Evolutionary conservation across 148 eudicot species (phyloP), one percentile per base, ranked within the genome.

Genomic region (Rhododendron kiyosumense): DNA sequence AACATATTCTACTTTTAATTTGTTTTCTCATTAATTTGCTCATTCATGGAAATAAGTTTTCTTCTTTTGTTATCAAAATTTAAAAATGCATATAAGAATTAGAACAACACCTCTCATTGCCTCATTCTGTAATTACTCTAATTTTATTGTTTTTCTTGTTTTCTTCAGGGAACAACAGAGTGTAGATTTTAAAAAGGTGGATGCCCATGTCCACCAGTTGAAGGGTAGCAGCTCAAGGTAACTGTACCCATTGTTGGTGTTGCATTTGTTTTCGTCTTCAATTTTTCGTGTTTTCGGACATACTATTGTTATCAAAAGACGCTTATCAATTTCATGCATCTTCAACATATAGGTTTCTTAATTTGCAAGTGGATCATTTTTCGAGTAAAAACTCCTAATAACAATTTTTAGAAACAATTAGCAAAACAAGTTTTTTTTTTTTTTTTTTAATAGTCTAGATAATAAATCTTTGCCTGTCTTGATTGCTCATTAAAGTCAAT

Each of bases 151-250:
- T 74, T 1, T 41, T 77, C 9, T 43, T 77, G 45, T 26, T 1
- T 75, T 75, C 1, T 38, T 15, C 71, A 95, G 98, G 86, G 88
- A 89, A 43, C 93, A 95, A 78, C 89, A 88, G 38, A 85, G 83
- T 88, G 96, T 96, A 74, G 98, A 96, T 84, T 96, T 90, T 82
- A 90, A 87, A 88, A 92, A 85, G 89, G 89, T 96, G 81, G 96
- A 94, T 90, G 91, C 94, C 10, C 90, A 91, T 90, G 94, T 96
- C 73, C 98, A 96, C 86, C 96, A 94, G 85, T 88, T 96, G 86
- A 96, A 94, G 84, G 98, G 98, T 32, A 96, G 98, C 88, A 96
- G 98, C 83, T 93, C 98, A 82, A 96, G 98, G 97, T 54, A 54
- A 54, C 61, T 17, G 7, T 14, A 54, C 20, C 61, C 7, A 54